Evolutionary conservation across 2,329 filamentous ascomycete species (phyloP), one percentile per base, ranked within the genome.

Genomic region (Cytospora schulzeri): DNA sequence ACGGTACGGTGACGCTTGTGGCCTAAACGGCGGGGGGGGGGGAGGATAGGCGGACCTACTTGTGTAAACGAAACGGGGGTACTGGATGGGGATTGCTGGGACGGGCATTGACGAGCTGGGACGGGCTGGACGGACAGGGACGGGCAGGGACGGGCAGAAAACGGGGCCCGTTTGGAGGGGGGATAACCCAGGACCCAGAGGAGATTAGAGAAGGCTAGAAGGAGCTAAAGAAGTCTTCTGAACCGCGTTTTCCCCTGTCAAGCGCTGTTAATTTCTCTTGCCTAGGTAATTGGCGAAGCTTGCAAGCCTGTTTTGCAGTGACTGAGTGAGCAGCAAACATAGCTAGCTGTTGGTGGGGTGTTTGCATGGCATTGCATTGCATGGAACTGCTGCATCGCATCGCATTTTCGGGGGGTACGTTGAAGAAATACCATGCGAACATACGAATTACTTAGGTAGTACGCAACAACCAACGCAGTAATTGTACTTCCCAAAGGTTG

Each of bases 201-300:
- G 41, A 48, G n/a, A 48, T 48, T 48, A 48, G 45, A 48, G n/a
- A n/a, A n/a, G 45, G 45, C 45, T 48, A 48, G 22, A 48, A 48
- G n/a, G 24, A 48, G 45, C 45, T 48, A 48, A n/a, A 24, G n/a
- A 48, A 48, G 45, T n/a, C n/a, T 12, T 11, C 45, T 24, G 45
- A 22, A 48, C n/a, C 45, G 45, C 45, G n/a, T 2, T 48, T 48
- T 48, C 45, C 45, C 45, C 45, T 48, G 45, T 48, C 45, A 48
- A 48, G 45, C 45, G 45, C 45, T 48, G 45, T 24, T 48, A 24
- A 48, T 22, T 48, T 14, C 22, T 48, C 24, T 48, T 22, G 41
- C n/a, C n/a, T n/a, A n/a, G n/a, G n/a, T n/a, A n/a, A 45, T n/a
- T 38, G 41, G 22, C 19, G 5, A 45, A 22, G 41, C 2, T 22